Conservation (phyloP, 257 asterid species). For the Prunella vulgaris region DNA sequence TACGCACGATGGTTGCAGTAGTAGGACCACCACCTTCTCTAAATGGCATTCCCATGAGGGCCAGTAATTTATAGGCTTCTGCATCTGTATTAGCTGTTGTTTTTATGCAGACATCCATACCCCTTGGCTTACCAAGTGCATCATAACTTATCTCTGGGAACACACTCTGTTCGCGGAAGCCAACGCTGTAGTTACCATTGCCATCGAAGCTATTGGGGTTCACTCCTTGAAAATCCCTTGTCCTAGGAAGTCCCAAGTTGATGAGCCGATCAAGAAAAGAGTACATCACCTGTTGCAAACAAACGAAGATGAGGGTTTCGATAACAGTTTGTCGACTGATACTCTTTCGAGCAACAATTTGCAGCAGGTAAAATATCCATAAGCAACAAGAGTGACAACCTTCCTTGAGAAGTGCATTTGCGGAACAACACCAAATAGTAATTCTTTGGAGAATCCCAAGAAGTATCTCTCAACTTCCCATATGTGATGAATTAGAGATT, state of each 20-base stretch:
- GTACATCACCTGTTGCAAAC: conserved; percentile 63
- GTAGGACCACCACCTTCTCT: conserved; percentile 56
- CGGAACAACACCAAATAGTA: background rate
- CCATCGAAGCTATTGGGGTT: conserved; percentile 90
- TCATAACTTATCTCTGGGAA: conserved; percentile 83
- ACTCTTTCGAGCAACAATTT: background rate
- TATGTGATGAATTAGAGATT: background rate
- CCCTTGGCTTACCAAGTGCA: conserved; percentile 75
- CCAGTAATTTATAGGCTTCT: conserved; percentile 72
- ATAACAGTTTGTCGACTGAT: background rate
- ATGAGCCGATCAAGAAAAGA: conserved; percentile 90
- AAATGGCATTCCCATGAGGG: conserved; percentile 95
- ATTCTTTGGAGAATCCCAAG: background rate
- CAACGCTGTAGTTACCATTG: conserved; percentile 84
- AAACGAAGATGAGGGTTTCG: conserved; percentile 10
- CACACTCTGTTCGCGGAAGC: conserved; percentile 84
- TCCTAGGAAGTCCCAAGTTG: conserved; percentile 88
- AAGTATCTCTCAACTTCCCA: background rate
- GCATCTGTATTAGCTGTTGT: conserved; percentile 81
- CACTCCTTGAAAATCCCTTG: conserved; percentile 93
- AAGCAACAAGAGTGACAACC: background rate
- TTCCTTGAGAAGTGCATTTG: background rate
- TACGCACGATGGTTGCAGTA: conserved; percentile 28
- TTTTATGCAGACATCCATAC: conserved; percentile 91
- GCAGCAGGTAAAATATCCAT: background rate